These are phyloP conservation scores for Fusarium hostae DNA, from an alignment of 2,329 filamentous ascomycete species.

Conservation along the genomic window DNA sequence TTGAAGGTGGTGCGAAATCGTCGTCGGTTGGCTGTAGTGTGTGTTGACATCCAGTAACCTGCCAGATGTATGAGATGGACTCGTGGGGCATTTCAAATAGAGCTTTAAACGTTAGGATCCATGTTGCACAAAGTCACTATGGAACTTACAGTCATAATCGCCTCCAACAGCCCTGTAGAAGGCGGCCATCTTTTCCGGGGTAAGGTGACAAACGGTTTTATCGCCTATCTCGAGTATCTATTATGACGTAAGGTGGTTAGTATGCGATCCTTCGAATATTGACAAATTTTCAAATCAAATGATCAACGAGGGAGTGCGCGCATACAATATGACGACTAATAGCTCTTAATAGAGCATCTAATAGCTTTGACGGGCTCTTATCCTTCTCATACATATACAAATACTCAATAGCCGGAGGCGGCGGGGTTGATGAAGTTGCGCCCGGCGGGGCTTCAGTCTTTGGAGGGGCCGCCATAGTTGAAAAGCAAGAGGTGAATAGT, in stretches of 20 bases:
- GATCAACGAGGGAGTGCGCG: constrained; percentile 29
- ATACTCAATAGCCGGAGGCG: constrained; percentile 58
- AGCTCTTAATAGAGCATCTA: constrained; percentile 75
- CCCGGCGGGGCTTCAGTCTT: constrained; percentile 39
- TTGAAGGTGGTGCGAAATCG: constrained; percentile 77
- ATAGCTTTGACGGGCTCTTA: constrained; percentile 73
- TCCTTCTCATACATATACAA: constrained; percentile 75
- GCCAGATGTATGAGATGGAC: constrained; percentile 91
- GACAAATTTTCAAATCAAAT: neutral
- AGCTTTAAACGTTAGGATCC: constrained; percentile 52
- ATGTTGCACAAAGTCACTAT: neutral
- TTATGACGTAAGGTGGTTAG: constrained; percentile 29
- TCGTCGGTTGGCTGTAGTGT: constrained; percentile 79
- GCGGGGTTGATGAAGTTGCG: constrained; percentile 37
- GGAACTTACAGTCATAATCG: constrained; percentile 72
- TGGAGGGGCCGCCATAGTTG: constrained; percentile 43
- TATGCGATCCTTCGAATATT: constrained; percentile 1
- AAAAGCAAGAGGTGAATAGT: neutral
- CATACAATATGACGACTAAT: constrained; percentile 78
- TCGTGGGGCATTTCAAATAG: constrained; percentile 81
- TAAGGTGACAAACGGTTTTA: constrained; percentile 63
- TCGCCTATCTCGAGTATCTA: constrained; percentile 70
- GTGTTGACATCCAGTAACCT: constrained; percentile 90
- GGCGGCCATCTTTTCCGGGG: constrained; percentile 76
- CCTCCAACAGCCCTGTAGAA: constrained; percentile 82